A percentile compares a stretch with the other conserved stretches of the same genome.
Conservation (phyloP, 331 rosid genomes). For the Stylosanthes scabra region DNA sequence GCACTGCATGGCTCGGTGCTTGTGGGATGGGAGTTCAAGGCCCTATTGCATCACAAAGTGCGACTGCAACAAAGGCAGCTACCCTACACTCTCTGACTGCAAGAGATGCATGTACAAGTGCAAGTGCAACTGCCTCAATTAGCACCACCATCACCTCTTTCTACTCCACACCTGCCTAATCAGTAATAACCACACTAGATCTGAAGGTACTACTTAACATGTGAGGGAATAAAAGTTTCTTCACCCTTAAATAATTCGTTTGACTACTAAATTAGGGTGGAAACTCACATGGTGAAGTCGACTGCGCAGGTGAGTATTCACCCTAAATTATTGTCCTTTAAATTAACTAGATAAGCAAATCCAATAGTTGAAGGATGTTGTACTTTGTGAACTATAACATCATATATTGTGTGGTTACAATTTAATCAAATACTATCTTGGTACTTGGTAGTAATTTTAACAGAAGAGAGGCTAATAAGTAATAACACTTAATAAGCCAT, state of each 20-base stretch:
- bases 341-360: slow-evolving; percentile 3
- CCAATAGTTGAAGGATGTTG: slow-evolving; percentile 28
- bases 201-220: too few relatives aligned
- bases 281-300: too few relatives aligned
- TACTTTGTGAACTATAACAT: slow-evolving; percentile 21
- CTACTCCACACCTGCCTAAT: background rate
- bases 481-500: too few relatives aligned
- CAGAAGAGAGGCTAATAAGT: background rate
- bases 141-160: background rate
- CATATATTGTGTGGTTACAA: background rate
- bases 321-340: too few relatives aligned
- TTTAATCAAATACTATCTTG: background rate
- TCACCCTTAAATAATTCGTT: too few relatives aligned
- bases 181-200: background rate
- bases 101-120: slow-evolving; percentile 80
- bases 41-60: slow-evolving; percentile 58
- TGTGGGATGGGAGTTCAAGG: slow-evolving; percentile 73
- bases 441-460: background rate
- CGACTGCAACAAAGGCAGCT: slow-evolving; percentile 48
- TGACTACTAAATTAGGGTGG: too few relatives aligned
- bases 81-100: slow-evolving; percentile 68
- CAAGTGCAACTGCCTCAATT: slow-evolving; percentile 72
- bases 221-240: too few relatives aligned
- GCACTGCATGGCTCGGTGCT: slow-evolving; percentile 86
- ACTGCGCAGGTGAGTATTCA: too few relatives aligned